phyloP scores from a whole-genome alignment of 371 early-diverging fungal genomes.

The Mucor racemosus region DNA sequence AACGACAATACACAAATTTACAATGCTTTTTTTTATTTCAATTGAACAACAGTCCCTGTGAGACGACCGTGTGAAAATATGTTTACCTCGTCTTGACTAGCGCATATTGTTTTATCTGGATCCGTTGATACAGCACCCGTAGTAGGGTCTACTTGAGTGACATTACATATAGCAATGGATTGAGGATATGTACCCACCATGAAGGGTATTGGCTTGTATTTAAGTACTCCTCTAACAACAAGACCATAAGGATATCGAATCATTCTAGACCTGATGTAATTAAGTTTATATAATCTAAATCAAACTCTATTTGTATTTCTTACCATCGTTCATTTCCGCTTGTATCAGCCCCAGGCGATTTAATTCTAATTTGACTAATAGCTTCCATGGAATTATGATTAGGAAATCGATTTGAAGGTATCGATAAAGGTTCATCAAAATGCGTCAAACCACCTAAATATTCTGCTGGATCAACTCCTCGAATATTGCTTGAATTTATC shows the following conservation, averaged over 20 bases:
- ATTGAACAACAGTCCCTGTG: slow-evolving; percentile 2
- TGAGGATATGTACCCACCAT: slow-evolving; percentile 30
- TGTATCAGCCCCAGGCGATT: slow-evolving; percentile 66
- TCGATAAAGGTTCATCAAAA: slow-evolving; percentile 64
- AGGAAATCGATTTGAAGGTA: slow-evolving; percentile 38
- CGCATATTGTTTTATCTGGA: slow-evolving; percentile 43
- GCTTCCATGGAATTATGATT: slow-evolving; percentile 13
- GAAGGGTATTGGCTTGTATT: slow-evolving; percentile 53
- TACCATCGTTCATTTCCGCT: slow-evolving; percentile 56
- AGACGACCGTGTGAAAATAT: slow-evolving; percentile 18
- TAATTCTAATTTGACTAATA: slow-evolving; percentile 64
- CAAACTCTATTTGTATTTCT: background rate
- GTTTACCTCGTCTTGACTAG: background rate
- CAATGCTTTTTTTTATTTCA: background rate
- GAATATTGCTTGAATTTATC: background rate
- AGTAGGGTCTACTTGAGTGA: slow-evolving; percentile 47
- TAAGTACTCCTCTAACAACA: slow-evolving; percentile 67
- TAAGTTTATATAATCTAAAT: background rate
- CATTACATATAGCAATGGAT: slow-evolving; percentile 49
- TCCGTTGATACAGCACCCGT: slow-evolving; percentile 38
- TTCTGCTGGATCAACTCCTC: slow-evolving; percentile 57
- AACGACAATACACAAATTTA: background rate
- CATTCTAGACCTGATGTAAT: slow-evolving; percentile 51
- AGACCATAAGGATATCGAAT: slow-evolving; percentile 67
- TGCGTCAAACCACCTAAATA: slow-evolving; percentile 62